Evolutionary conservation across 2,329 filamentous ascomycete species (phyloP).

Genomic region (Trichoderma sp.): DNA sequence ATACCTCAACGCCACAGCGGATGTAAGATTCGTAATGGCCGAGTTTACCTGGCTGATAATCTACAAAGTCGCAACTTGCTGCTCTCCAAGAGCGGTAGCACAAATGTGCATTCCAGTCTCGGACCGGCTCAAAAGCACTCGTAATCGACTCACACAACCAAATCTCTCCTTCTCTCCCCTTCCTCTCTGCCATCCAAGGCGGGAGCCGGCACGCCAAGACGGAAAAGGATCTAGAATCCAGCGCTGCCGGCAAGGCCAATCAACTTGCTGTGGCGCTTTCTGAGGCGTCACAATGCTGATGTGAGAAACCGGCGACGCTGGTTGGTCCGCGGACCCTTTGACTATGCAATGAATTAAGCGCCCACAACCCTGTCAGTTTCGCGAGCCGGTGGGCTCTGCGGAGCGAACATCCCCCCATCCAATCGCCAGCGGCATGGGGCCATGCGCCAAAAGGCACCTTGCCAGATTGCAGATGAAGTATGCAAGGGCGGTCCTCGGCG

Average conservation of each 20-base stretch:
- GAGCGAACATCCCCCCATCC: not conserved
- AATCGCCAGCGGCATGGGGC: conserved; percentile 14
- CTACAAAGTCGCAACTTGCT: not conserved
- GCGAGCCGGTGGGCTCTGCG: conserved; percentile 11
- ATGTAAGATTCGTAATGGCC: conserved; percentile 8
- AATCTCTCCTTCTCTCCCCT: not conserved
- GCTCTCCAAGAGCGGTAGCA: not conserved
- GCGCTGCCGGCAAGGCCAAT: conserved; percentile 23
- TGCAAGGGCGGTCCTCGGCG: conserved; percentile 2
- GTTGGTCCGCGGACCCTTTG: conserved; percentile 11
- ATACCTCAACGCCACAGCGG: not conserved
- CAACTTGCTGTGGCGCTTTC: conserved; percentile 3
- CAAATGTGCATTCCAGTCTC: not conserved
- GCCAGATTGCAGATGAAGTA: not conserved
- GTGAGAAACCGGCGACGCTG: conserved; percentile 18
- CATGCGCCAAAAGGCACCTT: not conserved
- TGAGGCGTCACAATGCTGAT: conserved; percentile 26
- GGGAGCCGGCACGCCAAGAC: conserved; percentile 3
- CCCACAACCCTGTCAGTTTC: conserved; percentile 27
- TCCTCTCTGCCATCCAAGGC: not conserved
- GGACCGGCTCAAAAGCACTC: not conserved
- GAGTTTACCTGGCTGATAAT: not conserved
- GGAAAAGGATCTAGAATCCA: not conserved
- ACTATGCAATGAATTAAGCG: conserved; percentile 18
- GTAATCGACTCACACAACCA: not conserved